A percentile compares a stretch with the other conserved stretches of the same genome.
phyloP scores from a whole-genome alignment of 345 rosid species.

The Gossypium arboreum region DNA sequence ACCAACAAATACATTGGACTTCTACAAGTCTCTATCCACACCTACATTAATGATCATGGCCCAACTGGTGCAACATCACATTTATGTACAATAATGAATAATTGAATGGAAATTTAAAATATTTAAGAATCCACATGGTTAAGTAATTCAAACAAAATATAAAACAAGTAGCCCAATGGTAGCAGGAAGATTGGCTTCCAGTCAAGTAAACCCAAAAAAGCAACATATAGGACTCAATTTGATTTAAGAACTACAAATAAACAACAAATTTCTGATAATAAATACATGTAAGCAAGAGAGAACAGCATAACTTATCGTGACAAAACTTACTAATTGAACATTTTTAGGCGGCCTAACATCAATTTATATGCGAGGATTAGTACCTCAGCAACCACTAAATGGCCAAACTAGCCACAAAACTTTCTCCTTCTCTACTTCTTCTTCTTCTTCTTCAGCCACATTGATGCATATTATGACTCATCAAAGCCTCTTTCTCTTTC shows the following conservation, averaged over 20 bases:
- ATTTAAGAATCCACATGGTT: background rate
- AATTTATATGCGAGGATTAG: constrained; percentile 12
- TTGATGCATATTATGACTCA: constrained; percentile 11
- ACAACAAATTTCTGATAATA: background rate
- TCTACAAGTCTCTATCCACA: constrained; percentile 8
- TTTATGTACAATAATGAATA: constrained; percentile 1
- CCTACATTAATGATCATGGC: constrained; percentile 2
- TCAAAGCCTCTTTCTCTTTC: constrained; percentile 22
- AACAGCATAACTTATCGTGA: constrained; percentile 5
- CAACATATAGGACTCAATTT: background rate
- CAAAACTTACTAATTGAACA: constrained; percentile 13
- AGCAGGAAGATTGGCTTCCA: background rate
- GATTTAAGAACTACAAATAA: constrained; percentile 1
- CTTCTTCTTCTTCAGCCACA: constrained; percentile 6
- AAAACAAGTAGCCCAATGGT: background rate
- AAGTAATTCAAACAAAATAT: constrained; percentile 8
- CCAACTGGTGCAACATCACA: background rate
- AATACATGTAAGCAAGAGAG: constrained; percentile 8
- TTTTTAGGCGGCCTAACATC: constrained; percentile 6
- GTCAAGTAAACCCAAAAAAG: constrained; percentile 2
- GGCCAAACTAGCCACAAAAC: background rate
- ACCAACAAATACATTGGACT: constrained; percentile 8
- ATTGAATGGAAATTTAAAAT: background rate
- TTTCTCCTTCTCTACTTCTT: background rate
- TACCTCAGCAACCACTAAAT: constrained; percentile 6